Percentiles rank a stretch among this genome's conserved stretches.
Conservation (phyloP, 2,329 filamentous ascomycete species). For the Lecanosticta acicola region DNA sequence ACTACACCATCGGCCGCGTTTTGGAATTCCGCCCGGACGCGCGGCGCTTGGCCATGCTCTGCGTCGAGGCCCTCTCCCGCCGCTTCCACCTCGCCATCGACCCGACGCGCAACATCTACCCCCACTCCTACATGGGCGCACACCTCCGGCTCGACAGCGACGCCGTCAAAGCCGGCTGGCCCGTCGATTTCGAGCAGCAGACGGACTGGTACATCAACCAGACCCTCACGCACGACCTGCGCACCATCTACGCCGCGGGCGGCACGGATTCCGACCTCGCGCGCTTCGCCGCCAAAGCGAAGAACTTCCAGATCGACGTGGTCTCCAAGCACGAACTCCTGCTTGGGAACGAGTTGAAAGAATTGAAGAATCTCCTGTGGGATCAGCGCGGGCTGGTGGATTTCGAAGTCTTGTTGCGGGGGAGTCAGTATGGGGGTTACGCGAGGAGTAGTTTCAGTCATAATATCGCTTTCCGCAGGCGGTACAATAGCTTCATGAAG, state of each 20-base stretch:
- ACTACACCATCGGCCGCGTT: background rate
- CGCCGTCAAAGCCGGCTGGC: conserved; percentile 3
- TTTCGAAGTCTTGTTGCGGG: conserved; percentile 2
- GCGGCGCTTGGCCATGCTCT: background rate
- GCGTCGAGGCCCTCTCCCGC: background rate
- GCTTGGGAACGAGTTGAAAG: background rate
- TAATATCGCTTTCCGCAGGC: conserved; percentile 3
- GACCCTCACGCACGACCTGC: background rate
- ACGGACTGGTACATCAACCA: conserved; percentile 1
- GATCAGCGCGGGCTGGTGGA: conserved; percentile 3
- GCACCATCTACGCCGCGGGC: conserved; percentile 1
- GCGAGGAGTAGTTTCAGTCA: conserved; percentile 4
- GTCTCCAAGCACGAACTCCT: conserved; percentile 1
- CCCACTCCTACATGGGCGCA: conserved; percentile 1
- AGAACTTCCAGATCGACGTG: background rate
- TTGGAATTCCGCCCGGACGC: background rate
- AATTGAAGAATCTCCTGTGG: conserved; percentile 3
- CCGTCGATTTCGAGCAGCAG: conserved; percentile 4
- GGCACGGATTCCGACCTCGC: background rate
- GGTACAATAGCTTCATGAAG: too few species aligned
- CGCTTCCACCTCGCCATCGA: background rate
- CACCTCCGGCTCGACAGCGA: conserved; percentile 1
- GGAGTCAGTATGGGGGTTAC: conserved; percentile 2
- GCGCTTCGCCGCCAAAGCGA: background rate
- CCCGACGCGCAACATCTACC: background rate